phyloP scores from a whole-genome alignment of 305 asterid genomes.

The Fraxinus floribunda region DNA sequence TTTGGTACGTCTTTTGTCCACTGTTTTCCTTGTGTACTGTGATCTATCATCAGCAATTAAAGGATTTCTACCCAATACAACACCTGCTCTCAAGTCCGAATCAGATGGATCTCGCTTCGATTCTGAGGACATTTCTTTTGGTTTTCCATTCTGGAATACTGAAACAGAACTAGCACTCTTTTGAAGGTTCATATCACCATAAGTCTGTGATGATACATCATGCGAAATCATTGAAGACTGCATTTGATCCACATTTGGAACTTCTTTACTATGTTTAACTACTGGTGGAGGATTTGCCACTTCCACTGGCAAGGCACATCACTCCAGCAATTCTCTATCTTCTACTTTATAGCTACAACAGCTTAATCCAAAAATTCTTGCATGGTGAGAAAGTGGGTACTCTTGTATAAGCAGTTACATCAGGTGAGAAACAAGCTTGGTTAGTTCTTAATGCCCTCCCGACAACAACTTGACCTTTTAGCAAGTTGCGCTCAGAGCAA shows the following conservation, averaged over 20 bases:
- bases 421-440: slow-evolving; percentile 74
- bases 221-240: slow-evolving; percentile 20
- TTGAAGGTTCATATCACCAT: slow-evolving; percentile 23
- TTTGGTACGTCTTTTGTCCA: slow-evolving; percentile 65
- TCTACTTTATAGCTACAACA: slow-evolving; percentile 75
- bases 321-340: slow-evolving; percentile 66
- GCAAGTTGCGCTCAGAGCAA: slow-evolving; percentile 78
- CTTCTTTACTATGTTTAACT: slow-evolving; percentile 26
- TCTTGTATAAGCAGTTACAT: slow-evolving; percentile 67
- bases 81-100: slow-evolving; percentile 32
- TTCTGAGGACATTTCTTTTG: slow-evolving; percentile 26
- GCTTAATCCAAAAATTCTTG: slow-evolving; percentile 75
- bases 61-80: slow-evolving; percentile 31
- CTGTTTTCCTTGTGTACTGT: slow-evolving; percentile 28
- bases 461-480: slow-evolving; percentile 75
- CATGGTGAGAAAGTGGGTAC: slow-evolving; percentile 88
- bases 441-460: slow-evolving; percentile 74
- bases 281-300: slow-evolving; percentile 16
- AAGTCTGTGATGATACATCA: slow-evolving; percentile 22
- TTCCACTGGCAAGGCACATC: slow-evolving; percentile 29
- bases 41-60: slow-evolving; percentile 48
- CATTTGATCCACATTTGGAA: slow-evolving; percentile 22
- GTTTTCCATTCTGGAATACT: slow-evolving; percentile 28
- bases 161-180: slow-evolving; percentile 33
- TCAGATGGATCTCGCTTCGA: slow-evolving; percentile 27